Percentiles rank a stretch among this genome's conserved stretches.
Evolutionary conservation across 345 rosid genomes (phyloP).

Genomic region (Clarkia xantiana): DNA sequence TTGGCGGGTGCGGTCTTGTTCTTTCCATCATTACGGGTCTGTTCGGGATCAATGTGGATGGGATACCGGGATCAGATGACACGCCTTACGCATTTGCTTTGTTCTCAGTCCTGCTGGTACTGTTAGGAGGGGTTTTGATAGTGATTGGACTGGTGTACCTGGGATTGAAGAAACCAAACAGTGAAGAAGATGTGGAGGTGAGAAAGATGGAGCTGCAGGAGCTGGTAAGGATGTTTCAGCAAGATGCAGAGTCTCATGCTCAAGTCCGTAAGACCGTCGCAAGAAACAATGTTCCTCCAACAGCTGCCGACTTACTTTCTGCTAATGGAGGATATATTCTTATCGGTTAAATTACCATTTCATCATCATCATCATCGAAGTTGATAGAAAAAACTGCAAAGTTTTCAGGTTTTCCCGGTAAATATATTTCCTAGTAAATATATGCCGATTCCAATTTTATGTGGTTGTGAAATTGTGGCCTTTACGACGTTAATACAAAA

Average conservation of each 20-base stretch:
- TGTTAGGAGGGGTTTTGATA: constrained; percentile 27
- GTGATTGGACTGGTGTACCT: constrained; percentile 34
- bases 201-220: constrained; percentile 43
- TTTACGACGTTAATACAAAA: no score
- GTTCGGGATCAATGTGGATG: constrained; percentile 53
- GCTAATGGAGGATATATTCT: constrained; percentile 31
- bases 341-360: constrained; percentile 24
- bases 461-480: no score
- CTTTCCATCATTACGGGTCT: constrained; percentile 49
- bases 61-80: constrained; percentile 39
- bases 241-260: constrained; percentile 52
- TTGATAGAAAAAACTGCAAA: no score
- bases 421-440: no score
- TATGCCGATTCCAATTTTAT: no score
- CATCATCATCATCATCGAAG: no score
- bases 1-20: constrained; percentile 51
- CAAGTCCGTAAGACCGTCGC: constrained; percentile 27
- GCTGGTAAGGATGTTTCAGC: constrained; percentile 43
- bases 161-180: constrained; percentile 36
- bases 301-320: constrained; percentile 20
- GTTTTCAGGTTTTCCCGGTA: no score
- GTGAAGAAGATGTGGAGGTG: constrained; percentile 30
- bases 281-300: constrained; percentile 21
- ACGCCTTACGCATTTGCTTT: constrained; percentile 33
- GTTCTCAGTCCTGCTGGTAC: constrained; percentile 29